A percentile compares a stretch with the other conserved stretches of the same genome.
Conservation (phyloP, 192 early-diverging fungal genomes). For the Chytriomyces sp. region DNA sequence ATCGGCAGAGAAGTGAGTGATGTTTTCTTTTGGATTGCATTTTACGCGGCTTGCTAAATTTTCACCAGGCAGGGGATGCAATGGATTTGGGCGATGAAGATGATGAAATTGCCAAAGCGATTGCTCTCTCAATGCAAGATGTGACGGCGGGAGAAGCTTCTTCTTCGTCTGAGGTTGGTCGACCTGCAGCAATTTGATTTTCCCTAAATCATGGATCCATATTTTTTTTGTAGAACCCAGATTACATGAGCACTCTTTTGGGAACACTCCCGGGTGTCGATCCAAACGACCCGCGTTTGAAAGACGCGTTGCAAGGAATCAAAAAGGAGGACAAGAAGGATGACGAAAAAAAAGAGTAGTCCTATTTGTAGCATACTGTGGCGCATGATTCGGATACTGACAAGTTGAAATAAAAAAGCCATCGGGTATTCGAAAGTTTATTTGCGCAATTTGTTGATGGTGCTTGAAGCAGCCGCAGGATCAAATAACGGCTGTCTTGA, state of each 20-base stretch:
- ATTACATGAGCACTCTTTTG: constrained; percentile 72
- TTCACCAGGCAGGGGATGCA: constrained; percentile 18
- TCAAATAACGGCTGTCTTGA: no score
- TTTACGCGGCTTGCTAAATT: constrained; percentile 18
- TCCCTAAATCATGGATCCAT: background rate
- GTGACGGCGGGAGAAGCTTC: background rate
- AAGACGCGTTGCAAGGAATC: constrained; percentile 54
- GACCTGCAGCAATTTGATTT: constrained; percentile 3
- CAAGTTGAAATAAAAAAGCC: no score
- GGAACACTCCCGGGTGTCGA: constrained; percentile 88
- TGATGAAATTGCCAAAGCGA: constrained; percentile 30
- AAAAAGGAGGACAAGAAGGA: constrained; percentile 34
- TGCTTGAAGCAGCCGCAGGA: no score
- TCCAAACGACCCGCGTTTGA: constrained; percentile 79
- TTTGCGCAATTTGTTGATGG: no score
- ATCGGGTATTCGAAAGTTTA: no score
- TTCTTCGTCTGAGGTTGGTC: constrained; percentile 17
- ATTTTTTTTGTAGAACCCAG: constrained; percentile 9
- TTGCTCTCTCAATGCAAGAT: constrained; percentile 32
- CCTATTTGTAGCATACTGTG: no score
- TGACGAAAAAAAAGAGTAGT: background rate
- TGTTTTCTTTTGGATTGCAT: constrained; percentile 11
- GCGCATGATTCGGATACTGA: no score
- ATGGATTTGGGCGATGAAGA: constrained; percentile 26
- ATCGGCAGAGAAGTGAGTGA: constrained; percentile 56